Percentiles rank a stretch among this genome's conserved stretches.
Evolutionary conservation across 495 filamentous ascomycete species (phyloP).

Genomic region (Apiosordaria backusii): DNA sequence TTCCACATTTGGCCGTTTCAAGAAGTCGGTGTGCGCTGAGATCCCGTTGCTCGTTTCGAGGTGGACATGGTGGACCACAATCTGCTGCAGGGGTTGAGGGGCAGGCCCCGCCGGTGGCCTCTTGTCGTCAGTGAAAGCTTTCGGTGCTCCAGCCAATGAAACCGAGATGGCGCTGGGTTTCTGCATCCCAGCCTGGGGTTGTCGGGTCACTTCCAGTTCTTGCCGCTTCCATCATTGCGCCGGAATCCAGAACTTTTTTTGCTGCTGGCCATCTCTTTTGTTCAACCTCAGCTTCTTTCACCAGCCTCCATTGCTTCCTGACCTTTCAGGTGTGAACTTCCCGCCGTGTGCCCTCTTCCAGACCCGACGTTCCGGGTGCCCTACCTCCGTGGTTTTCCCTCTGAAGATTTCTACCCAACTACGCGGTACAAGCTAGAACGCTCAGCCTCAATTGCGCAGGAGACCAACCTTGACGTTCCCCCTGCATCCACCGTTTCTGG

Average conservation of each 20-base stretch:
- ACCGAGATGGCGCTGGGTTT: conserved; percentile 9
- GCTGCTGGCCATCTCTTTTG: background rate
- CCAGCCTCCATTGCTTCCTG: background rate
- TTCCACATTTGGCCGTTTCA: no score
- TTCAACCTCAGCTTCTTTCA: background rate
- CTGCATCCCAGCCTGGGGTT: conserved; percentile 9
- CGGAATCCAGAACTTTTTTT: background rate
- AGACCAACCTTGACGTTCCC: conserved; percentile 26
- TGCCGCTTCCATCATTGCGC: conserved; percentile 4
- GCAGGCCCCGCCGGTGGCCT: conserved; percentile 10
- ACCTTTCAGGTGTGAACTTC: background rate
- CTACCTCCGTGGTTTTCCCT: background rate
- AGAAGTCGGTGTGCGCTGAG: background rate
- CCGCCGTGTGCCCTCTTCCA: background rate
- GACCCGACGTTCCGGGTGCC: background rate
- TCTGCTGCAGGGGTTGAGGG: conserved; percentile 1
- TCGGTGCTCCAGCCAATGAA: conserved; percentile 18
- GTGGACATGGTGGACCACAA: background rate
- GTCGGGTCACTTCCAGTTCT: background rate
- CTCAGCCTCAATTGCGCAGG: conserved; percentile 1
- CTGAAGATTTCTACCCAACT: background rate
- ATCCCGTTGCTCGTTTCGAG: background rate
- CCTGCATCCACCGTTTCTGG: conserved; percentile 1
- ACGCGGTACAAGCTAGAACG: background rate
- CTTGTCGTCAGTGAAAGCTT: conserved; percentile 10